phyloP scores from a whole-genome alignment of 169 alveolate species.

The Cryptosporidium baileyi region DNA sequence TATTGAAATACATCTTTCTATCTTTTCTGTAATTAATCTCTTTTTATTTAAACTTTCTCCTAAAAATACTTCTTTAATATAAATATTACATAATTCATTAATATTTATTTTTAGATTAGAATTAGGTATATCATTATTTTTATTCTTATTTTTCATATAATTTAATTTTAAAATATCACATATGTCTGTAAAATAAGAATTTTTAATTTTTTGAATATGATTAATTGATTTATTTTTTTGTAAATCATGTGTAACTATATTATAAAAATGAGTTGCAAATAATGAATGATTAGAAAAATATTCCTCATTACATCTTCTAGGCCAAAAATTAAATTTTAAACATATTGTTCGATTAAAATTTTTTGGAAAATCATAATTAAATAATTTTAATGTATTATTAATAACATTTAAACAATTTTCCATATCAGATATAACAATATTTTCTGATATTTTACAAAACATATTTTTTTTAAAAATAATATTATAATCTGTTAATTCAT shows the following conservation, averaged over 20 bases:
- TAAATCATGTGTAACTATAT: not conserved
- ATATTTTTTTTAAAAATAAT: slow-evolving; percentile 7
- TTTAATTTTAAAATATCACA: slow-evolving; percentile 2
- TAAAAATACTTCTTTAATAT: slow-evolving; percentile 1
- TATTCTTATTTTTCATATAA: not conserved
- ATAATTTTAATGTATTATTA: not conserved
- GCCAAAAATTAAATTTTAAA: slow-evolving; percentile 31
- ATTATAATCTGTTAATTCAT: slow-evolving; percentile 19
- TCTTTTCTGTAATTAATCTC: slow-evolving; percentile 5
- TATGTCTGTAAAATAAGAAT: not conserved
- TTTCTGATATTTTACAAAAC: not conserved
- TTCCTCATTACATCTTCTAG: slow-evolving; percentile 10
- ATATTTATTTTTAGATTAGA: not conserved
- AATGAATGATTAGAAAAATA: slow-evolving; percentile 25
- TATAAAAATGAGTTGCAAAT: not conserved
- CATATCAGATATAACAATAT: slow-evolving; percentile 1
- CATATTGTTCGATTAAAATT: slow-evolving; percentile 16
- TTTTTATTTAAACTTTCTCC: slow-evolving; percentile 12
- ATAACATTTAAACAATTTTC: not conserved
- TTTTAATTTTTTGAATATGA: not conserved
- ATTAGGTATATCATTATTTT: not conserved
- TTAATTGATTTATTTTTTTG: not conserved
- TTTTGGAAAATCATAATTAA: not conserved
- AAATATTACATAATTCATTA: not conserved
- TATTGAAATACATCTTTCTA: not conserved